Conservation (phyloP, 164 flowering plant genomes). For the Liquidambar formosana region DNA sequence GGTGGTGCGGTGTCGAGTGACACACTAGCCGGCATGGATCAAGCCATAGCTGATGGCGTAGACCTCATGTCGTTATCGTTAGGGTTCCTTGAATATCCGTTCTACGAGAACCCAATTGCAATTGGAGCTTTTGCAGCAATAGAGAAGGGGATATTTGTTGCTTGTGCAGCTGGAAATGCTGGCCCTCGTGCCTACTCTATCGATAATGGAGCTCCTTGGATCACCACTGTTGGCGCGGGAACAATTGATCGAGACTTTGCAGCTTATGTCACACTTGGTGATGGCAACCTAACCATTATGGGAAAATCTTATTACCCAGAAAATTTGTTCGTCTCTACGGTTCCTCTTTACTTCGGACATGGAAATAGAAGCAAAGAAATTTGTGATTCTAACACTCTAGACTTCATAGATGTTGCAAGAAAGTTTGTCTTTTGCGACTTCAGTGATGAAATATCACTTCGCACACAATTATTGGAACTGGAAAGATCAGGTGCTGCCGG, state of each 20-base stretch:
- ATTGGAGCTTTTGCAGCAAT: constrained; percentile 47
- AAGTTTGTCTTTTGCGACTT: constrained; percentile 32
- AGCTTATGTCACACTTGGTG: constrained; percentile 25
- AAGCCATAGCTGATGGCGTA: constrained; percentile 46
- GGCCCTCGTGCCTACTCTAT: constrained; percentile 27
- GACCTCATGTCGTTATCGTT: constrained; percentile 47
- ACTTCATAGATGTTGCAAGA: constrained; percentile 34
- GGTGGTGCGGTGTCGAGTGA: constrained; percentile 23
- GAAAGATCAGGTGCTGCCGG: constrained; percentile 23
- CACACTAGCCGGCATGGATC: constrained; percentile 44
- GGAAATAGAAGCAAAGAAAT: constrained; percentile 32
- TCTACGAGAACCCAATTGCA: constrained; percentile 29
- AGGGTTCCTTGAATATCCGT: constrained; percentile 25
- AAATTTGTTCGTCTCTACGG: constrained; percentile 21
- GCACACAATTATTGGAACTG: constrained; percentile 6
- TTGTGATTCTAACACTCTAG: constrained; percentile 17
- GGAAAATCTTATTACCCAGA: constrained; percentile 39
- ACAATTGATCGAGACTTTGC: constrained; percentile 27
- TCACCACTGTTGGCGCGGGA: constrained; percentile 44
- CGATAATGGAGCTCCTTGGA: constrained; percentile 49
- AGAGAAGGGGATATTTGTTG: constrained; percentile 42
- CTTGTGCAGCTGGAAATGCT: constrained; percentile 40
- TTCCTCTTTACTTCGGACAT: constrained; percentile 32
- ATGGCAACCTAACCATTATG: constrained; percentile 14
- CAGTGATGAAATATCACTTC: constrained; percentile 4